Evolutionary conservation across 2,329 filamentous ascomycete species (phyloP), one percentile per base, ranked within the genome.

Genomic region (Onygenales sp.): DNA sequence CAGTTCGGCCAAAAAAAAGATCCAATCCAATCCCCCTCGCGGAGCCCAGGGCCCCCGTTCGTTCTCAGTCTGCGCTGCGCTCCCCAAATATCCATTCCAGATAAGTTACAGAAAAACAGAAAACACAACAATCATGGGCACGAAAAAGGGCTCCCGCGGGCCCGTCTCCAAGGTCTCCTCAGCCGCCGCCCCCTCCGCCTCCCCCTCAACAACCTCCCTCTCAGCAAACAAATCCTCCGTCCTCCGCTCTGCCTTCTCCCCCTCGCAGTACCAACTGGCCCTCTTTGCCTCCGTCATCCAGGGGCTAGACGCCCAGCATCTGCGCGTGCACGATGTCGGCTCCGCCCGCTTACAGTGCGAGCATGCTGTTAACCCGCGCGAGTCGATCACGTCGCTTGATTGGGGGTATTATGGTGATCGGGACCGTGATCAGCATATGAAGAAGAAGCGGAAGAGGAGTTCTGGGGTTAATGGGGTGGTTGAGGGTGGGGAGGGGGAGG

Each of bases 251-350:
- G 71, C 74, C 11, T 79, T 78, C 62, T 72, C 75, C 4, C 76
- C 76, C 2, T 75, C 75, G 6, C 69, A 72, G 54, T 75, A 75
- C 49, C 75, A 77, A 67, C 69, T 78, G 61, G 69, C 75, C 10
- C 69, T 78, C 39, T 79, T 78, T 63, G 76, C 76, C 17, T 79
- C 76, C 13, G 73, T 78, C 53, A 76, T 78, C 50, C 76, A 78
- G 60, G 75, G 75, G 21, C 71, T 78, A 36, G 76, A 77, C 64
- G 72, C 71, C 46, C 75, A 78, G 57, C 74, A 77, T 58, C 65
- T 79, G 51, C 73, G 76, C 54, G 74, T 78, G 51, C 76, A 79
- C 63, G 75, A 78, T 58, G 75, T 74, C 43, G 69, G 65, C 54
- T 77, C 75, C 41, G 75, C 74, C 47, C 71, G 72, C 39, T 66